Evolutionary conservation across 371 early-diverging fungal genomes (phyloP).

Genomic region (Phascolomyces articulosus): DNA sequence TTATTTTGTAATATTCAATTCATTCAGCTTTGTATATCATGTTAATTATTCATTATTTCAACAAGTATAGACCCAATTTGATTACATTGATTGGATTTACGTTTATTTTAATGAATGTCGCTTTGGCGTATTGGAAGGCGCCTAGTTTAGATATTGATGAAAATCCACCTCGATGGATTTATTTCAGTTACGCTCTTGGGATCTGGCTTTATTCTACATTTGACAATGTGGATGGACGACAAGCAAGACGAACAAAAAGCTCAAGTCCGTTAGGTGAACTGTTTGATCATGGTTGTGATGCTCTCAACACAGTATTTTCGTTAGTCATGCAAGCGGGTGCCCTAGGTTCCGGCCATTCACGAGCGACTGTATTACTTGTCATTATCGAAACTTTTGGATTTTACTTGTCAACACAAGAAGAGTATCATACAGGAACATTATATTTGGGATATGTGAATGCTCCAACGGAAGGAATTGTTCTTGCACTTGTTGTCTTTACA

Average conservation of each 20-base stretch:
- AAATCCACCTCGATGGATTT: slow-evolving; percentile 79
- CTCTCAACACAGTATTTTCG: slow-evolving; percentile 88
- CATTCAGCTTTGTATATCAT: no score
- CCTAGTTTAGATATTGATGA: slow-evolving; percentile 73
- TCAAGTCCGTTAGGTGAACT: slow-evolving; percentile 95
- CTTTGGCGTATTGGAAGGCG: slow-evolving; percentile 67
- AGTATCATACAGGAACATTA: slow-evolving; percentile 93
- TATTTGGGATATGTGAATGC: slow-evolving; percentile 95
- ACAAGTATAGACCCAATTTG: slow-evolving; percentile 83
- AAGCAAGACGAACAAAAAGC: slow-evolving; percentile 92
- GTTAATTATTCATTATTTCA: not conserved
- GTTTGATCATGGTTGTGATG: slow-evolving; percentile 97
- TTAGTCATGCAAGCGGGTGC: slow-evolving; percentile 86
- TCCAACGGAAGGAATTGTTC: slow-evolving; percentile 92
- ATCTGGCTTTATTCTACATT: slow-evolving; percentile 96
- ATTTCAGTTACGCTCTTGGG: slow-evolving; percentile 84
- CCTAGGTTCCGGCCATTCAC: slow-evolving; percentile 78
- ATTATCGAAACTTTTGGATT: slow-evolving; percentile 78
- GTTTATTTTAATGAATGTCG: slow-evolving; percentile 82
- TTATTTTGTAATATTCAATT: no score
- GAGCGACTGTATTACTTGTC: slow-evolving; percentile 63
- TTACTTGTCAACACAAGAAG: slow-evolving; percentile 95
- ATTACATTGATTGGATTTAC: slow-evolving; percentile 95
- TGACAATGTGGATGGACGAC: slow-evolving; percentile 98
- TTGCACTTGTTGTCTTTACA: slow-evolving; percentile 72